A percentile compares a stretch with the other conserved stretches of the same genome.
phyloP scores from a whole-genome alignment of 1,139 yeast species.

The Torulaspora globosa region DNA sequence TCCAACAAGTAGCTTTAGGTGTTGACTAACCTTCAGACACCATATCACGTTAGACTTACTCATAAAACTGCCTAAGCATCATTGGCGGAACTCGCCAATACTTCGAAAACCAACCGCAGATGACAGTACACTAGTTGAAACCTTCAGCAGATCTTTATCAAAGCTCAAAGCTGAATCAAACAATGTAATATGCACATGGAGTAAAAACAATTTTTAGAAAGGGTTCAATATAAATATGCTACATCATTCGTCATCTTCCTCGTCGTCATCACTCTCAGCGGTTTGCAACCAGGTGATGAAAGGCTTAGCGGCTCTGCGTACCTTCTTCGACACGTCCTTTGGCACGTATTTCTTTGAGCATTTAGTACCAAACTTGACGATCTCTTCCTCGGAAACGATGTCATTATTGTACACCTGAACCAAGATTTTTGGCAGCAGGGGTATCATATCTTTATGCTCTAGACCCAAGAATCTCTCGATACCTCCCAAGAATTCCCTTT shows the following conservation, averaged over 20 bases:
- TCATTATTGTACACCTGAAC: conserved; percentile 80
- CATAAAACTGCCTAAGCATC: too few relatives aligned
- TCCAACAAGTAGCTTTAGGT: neutral
- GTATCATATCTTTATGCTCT: conserved; percentile 70
- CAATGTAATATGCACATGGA: neutral
- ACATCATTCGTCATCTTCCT: conserved; percentile 33
- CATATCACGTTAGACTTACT: neutral
- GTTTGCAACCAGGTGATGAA: conserved; percentile 91
- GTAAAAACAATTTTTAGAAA: conserved; percentile 2
- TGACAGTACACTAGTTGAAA: too few relatives aligned
- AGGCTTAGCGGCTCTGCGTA: conserved; percentile 93
- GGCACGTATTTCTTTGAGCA: conserved; percentile 92
- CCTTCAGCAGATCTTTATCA: neutral
- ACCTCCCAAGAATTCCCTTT: conserved; percentile 91
- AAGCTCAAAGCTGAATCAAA: neutral
- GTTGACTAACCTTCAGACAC: neutral
- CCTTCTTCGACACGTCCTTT: conserved; percentile 87
- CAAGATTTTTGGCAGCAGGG: conserved; percentile 74
- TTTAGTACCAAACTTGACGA: conserved; percentile 83
- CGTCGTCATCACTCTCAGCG: conserved; percentile 69
- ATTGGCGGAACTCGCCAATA: too few relatives aligned
- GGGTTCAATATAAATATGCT: conserved; percentile 7
- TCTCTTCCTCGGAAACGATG: conserved; percentile 74
- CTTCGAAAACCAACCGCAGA: too few relatives aligned
- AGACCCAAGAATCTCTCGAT: conserved; percentile 88